Percentiles rank a stretch among this genome's conserved stretches.
These are phyloP conservation scores for Globisporangium okanoganense DNA, from an alignment of 352 stramenopile genomes.

Conservation along the genomic window DNA sequence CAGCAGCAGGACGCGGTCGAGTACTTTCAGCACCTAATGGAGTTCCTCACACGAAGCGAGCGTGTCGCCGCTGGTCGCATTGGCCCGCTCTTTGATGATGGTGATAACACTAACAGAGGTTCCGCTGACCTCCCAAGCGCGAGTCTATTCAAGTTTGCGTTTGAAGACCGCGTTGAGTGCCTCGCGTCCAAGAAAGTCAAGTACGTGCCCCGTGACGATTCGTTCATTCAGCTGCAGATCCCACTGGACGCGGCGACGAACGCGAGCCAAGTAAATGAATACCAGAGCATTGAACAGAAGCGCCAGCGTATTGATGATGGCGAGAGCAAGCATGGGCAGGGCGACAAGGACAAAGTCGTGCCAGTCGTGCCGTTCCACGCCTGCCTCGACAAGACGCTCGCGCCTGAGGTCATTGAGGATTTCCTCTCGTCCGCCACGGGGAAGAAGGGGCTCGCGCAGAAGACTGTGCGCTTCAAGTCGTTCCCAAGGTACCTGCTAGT, in stretches of 20 bases:
- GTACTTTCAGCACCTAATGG: slow-evolving; percentile 96
- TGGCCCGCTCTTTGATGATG: slow-evolving; percentile 42
- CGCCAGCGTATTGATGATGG: slow-evolving; percentile 79
- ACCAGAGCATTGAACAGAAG: slow-evolving; percentile 84
- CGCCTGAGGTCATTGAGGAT: slow-evolving; percentile 91
- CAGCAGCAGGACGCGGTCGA: slow-evolving; percentile 98
- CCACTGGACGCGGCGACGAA: slow-evolving; percentile 86
- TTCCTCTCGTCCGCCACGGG: slow-evolving; percentile 76
- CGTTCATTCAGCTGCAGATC: slow-evolving; percentile 83
- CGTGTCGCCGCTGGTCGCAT: slow-evolving; percentile 44
- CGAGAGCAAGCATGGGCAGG: slow-evolving; percentile 22
- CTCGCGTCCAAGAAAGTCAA: slow-evolving; percentile 80
- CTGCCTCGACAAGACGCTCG: slow-evolving; percentile 92
- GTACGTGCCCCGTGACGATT: slow-evolving; percentile 81
- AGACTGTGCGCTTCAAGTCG: slow-evolving; percentile 87
- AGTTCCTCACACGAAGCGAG: slow-evolving; percentile 89
- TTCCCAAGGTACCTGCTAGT: slow-evolving; percentile 97
- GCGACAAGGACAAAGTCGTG: slow-evolving; percentile 49
- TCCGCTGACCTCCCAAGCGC: slow-evolving; percentile 59
- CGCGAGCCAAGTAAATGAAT: slow-evolving; percentile 77
- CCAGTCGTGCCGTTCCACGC: slow-evolving; percentile 92
- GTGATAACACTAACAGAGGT: slow-evolving; percentile 25
- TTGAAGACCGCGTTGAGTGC: slow-evolving; percentile 83
- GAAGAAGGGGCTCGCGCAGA: slow-evolving; percentile 74
- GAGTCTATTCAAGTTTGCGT: slow-evolving; percentile 92